Evolutionary conservation across 805 yeast species (phyloP).

Genomic region (Suhomyces sp.): DNA sequence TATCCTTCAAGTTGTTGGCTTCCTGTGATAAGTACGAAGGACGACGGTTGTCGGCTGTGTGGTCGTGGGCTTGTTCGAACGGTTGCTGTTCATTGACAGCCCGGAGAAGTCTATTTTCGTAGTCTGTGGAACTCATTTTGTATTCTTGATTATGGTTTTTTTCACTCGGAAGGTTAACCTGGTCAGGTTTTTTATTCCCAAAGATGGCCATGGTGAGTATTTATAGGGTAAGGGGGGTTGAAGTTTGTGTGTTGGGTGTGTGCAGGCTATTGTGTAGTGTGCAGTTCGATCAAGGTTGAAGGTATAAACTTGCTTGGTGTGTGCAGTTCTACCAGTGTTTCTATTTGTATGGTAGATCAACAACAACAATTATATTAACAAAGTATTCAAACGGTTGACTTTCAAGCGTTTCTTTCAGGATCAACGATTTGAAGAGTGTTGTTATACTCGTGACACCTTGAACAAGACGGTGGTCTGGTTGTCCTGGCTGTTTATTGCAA

Average conservation of each 20-base stretch:
- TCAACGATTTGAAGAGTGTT: no score
- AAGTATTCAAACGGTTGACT: no score
- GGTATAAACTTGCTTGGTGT: no score
- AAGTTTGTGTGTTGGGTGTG: no score
- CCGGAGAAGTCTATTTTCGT: conserved; percentile 74
- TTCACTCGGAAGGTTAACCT: conserved; percentile 3
- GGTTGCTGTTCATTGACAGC: conserved; percentile 98
- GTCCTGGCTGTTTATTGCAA: no score
- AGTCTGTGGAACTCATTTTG: conserved; percentile 5
- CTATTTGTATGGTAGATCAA: no score
- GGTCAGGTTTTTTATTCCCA: conserved; percentile 3
- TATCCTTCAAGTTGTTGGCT: conserved; percentile 64
- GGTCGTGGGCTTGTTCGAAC: conserved; percentile 60
- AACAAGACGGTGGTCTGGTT: no score
- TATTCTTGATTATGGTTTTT: conserved; percentile 3
- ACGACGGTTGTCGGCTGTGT: conserved; percentile 40
- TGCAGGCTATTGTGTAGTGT: not conserved
- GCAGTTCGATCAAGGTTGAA: no score
- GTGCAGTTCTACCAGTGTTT: no score
- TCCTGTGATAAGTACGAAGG: conserved; percentile 47
- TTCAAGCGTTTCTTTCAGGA: no score
- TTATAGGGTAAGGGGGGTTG: conserved; percentile 4
- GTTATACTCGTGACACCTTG: no score
- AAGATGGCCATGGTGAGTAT: conserved; percentile 8
- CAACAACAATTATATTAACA: no score